These are phyloP conservation scores for Cladosporium oxysporum DNA, from an alignment of 2,329 filamentous ascomycete species.

Conservation along the genomic window DNA sequence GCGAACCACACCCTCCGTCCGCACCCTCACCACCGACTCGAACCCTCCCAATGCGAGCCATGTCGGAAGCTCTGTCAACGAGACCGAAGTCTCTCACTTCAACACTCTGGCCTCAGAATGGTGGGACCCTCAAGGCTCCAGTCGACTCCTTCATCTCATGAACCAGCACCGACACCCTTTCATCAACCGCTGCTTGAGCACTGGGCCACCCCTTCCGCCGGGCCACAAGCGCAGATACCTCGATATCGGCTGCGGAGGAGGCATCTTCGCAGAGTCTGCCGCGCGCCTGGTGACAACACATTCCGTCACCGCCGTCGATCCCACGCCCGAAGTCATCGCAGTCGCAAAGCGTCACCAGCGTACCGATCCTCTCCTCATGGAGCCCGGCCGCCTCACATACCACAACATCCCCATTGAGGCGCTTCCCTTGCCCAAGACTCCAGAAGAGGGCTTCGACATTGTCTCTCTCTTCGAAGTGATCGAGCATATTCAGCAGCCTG, in stretches of 20 bases:
- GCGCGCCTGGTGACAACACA: constrained; percentile 65
- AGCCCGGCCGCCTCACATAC: constrained; percentile 64
- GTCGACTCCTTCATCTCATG: constrained; percentile 92
- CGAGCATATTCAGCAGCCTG: constrained; percentile 81
- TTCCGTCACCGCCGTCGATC: constrained; percentile 75
- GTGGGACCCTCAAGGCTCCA: constrained; percentile 96
- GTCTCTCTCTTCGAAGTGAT: constrained; percentile 92
- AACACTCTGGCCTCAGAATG: constrained; percentile 87
- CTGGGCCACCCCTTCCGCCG: constrained; percentile 44
- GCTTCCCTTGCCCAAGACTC: constrained; percentile 41
- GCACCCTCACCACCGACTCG: constrained; percentile 16
- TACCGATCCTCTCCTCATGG: constrained; percentile 67
- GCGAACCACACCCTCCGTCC: not conserved
- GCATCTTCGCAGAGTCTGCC: constrained; percentile 90
- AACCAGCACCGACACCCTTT: constrained; percentile 96
- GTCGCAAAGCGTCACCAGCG: constrained; percentile 76
- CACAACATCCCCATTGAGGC: constrained; percentile 75
- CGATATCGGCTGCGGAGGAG: constrained; percentile 92
- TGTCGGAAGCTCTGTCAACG: constrained; percentile 70
- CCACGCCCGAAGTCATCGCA: constrained; percentile 69
- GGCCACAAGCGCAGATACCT: constrained; percentile 65
- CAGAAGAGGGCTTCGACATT: constrained; percentile 66
- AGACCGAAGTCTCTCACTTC: constrained; percentile 91
- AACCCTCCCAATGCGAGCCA: constrained; percentile 4
- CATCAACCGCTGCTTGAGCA: constrained; percentile 67